Percentiles rank a stretch among this genome's conserved stretches.
phyloP scores from a whole-genome alignment of 2,329 filamentous ascomycete genomes.

The Paraconiothyrium sp. region DNA sequence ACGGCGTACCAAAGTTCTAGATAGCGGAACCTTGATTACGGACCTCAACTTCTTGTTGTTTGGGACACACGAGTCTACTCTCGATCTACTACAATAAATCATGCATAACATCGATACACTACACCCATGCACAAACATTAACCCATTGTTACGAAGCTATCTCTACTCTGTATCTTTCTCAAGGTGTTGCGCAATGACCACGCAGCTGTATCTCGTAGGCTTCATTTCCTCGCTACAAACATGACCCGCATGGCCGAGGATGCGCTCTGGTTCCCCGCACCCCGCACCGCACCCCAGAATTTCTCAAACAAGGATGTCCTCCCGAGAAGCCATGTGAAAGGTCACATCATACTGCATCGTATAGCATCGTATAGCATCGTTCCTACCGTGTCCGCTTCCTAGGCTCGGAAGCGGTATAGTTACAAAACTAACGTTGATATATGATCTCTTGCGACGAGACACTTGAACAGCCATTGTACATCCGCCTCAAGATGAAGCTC shows the following conservation, averaged over 20 bases:
- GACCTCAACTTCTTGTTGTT: too few species aligned
- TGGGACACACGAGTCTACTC: too few species aligned
- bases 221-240: background rate
- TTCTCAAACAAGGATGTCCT: conserved; percentile 7
- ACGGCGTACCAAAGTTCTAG: too few species aligned
- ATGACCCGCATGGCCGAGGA: background rate
- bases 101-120: too few species aligned
- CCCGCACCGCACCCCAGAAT: conserved; percentile 1
- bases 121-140: too few species aligned
- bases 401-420: background rate
- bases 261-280: background rate
- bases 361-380: background rate
- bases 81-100: too few species aligned
- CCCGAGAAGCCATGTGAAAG: background rate
- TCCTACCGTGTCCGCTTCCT: background rate
- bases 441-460: background rate
- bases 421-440: background rate
- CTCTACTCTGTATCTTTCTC: too few species aligned
- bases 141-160: too few species aligned
- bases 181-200: background rate
- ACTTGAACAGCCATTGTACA: background rate
- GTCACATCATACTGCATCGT: background rate
- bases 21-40: too few species aligned
- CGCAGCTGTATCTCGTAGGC: background rate
- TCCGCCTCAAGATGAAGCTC: conserved; percentile 2